Base-by-base conservation (phyloP, 1,284 basidiomycete species). In the Grifola frondosa region DNA sequence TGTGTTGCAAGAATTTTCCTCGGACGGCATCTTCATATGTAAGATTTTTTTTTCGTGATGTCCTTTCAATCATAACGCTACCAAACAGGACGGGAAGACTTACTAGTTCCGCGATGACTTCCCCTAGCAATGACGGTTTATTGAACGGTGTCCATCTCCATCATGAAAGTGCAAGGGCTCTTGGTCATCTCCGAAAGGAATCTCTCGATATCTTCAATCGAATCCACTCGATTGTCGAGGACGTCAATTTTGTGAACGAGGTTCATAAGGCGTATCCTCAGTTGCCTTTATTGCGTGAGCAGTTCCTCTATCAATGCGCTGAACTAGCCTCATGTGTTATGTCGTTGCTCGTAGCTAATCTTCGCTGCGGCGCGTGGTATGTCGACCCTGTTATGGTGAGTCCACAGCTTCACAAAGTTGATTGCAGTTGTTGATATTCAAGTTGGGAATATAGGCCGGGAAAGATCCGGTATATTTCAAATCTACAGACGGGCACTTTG, bases 321-420 rank as follows among this genome's bases (percentile, higher is more conserved):
- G 16, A n/a, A 25, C 33, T 12, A 38, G 37, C 11, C 42, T 35
- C 34, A 31, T 49, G 24, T 46, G 34, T 21, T 39, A 40, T 42
- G n/a, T n/a, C 33, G 16, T 29, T 31, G 5, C 40, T 39, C 28
- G 33, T 58, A 88, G 92, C 94, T 3, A 98, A 98, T 62, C 75
- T 96, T 57, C 79, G 95, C 16, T 97, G 94, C 57, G 95, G 95
- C 1, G 88, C 88, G 5, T 98, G 96, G 95, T 98, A 97, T 64
- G 82, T 87, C 6, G 77, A 90, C 53, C 89, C 93, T 5, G 48
- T 57, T 5, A 74, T 80, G 39, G 83, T 84, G 57, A 58, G 75
- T 43, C 16, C 15, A 13, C 24, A 20, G 6, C 26, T 30, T 37
- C 9, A 13, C 37, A 5, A 19, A 19, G 5, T n/a, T n/a, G n/a